Conservation (phyloP, 1,284 basidiomycete species). For the Ganoderma lucidum region DNA sequence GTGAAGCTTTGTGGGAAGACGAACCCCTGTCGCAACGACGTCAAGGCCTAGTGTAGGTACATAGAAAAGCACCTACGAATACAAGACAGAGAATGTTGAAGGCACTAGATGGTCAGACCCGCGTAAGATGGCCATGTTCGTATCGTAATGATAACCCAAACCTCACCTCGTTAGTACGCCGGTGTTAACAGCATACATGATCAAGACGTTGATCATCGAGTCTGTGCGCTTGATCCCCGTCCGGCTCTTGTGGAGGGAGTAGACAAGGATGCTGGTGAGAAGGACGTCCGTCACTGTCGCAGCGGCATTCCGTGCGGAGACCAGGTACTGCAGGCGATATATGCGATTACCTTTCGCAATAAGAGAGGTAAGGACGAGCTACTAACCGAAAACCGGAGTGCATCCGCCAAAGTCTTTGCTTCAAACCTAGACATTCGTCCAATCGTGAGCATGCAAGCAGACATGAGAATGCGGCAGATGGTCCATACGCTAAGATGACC, state of each 20-base stretch:
- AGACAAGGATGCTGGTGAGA: background rate
- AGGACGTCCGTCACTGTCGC: background rate
- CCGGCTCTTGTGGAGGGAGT: background rate
- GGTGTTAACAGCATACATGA: conserved; percentile 22
- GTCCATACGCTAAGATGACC: background rate
- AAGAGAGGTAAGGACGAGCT: background rate
- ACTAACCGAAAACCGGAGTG: background rate
- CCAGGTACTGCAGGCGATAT: background rate
- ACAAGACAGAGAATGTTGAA: background rate
- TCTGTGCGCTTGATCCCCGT: conserved; percentile 18
- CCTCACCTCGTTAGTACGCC: conserved; percentile 9
- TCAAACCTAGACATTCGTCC: background rate
- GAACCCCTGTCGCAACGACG: background rate
- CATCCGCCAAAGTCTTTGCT: background rate
- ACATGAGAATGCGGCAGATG: background rate
- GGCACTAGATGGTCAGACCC: background rate
- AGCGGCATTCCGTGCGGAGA: background rate
- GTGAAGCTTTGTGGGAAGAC: background rate
- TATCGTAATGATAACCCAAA: background rate
- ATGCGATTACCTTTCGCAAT: background rate
- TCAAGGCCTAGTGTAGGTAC: background rate
- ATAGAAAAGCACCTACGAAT: background rate
- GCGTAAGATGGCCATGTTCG: background rate
- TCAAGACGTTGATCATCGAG: conserved; percentile 21
- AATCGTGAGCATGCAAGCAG: background rate